Base-by-base conservation (phyloP, 1,284 basidiomycete genomes). In the Malassezia obtusa region DNA sequence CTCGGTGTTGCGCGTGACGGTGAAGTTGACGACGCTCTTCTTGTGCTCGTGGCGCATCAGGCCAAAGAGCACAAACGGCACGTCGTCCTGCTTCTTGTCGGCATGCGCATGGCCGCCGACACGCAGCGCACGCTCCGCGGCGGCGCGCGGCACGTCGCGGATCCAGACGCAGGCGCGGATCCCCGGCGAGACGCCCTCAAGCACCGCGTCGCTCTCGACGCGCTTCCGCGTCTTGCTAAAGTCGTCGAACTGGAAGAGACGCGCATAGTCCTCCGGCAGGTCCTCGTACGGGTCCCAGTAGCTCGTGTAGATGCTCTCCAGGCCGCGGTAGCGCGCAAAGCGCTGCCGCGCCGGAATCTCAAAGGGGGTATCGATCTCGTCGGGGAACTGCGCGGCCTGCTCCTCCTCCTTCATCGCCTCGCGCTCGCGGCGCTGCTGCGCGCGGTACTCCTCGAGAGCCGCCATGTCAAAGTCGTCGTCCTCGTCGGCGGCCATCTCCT, bases 261-360 rank as follows among this genome's bases (percentile, higher is more conserved):
- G 80, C 0, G 85, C 89, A 69, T 98, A 98, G 69, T 98, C 91
- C 49, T 84, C 76, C 4, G 92, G 94, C 17, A 99, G 79, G 65
- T 94, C 92, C 76, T 98, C 92, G 66, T 89, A 96, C 7, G 92
- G 84, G 74, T 98, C 92, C 92, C 92, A 99, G 19, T 87, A 86
- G 65, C 86, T 89, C 1, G 94, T 96, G 33, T 92, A 81, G 80
- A 98, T 87, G 12, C 86, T 89, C 50, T 84, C 84, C 75, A 99
- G 75, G 0, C 92, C 94, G 51, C 92, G 83, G 75, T 85, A 99
- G 31, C 92, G 81, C 63, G 89, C 87, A 76, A 98, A 96, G 5
- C 94, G 82, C n/a, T 81, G 80, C 11, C 82, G 79, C 0, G 91
- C 92, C 0, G 87, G 76, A n/a, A 86, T 78, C 59, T 94, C 85